Percentiles rank a stretch among this genome's conserved stretches.
Evolutionary conservation across 768 basidiomycete genomes (phyloP).

Genomic region (Saitozyma sp.): DNA sequence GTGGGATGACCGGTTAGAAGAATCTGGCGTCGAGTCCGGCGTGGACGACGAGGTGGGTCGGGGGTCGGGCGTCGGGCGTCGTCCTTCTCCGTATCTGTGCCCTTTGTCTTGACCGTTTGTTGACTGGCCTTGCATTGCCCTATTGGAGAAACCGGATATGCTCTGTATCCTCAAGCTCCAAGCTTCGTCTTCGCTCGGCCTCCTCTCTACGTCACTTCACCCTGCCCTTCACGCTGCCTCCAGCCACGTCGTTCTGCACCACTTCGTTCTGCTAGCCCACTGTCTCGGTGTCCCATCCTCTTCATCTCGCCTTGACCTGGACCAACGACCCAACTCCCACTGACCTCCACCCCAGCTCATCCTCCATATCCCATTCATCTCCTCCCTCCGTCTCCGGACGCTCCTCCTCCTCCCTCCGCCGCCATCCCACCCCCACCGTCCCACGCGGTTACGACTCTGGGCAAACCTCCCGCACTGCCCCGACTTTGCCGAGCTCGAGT

Average conservation of each 20-base stretch:
- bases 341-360: constrained; percentile 35
- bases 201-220: too few relatives aligned
- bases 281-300: not conserved
- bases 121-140: too few relatives aligned
- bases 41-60: constrained; percentile 50
- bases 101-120: too few relatives aligned
- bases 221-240: too few relatives aligned
- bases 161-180: not conserved
- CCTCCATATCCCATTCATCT: constrained; percentile 49
- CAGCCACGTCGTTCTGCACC: too few relatives aligned
- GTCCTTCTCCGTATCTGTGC: too few relatives aligned
- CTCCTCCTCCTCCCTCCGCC: constrained; percentile 48
- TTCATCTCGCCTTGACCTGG: not conserved
- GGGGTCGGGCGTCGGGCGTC: not conserved
- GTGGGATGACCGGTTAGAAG: constrained; percentile 48
- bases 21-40: constrained; percentile 43
- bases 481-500: constrained; percentile 46
- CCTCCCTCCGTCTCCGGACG: constrained; percentile 47
- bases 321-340: not conserved
- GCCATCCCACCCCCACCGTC: constrained; percentile 44
- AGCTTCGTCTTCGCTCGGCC: too few relatives aligned
- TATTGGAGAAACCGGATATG: too few relatives aligned
- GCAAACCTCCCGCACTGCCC: constrained; percentile 47
- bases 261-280: too few relatives aligned
- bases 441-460: constrained; percentile 41